Evolutionary conservation across 805 yeast genomes (phyloP).

Genomic region (Candida pseudoglaebosa): DNA sequence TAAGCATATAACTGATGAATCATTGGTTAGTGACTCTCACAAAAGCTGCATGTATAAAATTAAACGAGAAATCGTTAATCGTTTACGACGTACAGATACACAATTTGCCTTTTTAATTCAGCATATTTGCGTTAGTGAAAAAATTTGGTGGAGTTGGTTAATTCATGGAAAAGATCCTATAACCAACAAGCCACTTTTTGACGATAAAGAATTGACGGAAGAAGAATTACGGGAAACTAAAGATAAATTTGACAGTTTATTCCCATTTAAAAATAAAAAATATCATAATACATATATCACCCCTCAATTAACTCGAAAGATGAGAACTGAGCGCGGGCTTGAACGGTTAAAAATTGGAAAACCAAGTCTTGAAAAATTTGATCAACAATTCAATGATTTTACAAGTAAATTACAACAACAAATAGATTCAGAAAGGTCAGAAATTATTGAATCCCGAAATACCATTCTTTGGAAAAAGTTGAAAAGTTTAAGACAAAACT

Average conservation of each 20-base stretch:
- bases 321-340: slow-evolving; percentile 35
- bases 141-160: slow-evolving; percentile 39
- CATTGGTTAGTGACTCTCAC: slow-evolving; percentile 8
- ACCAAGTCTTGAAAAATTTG: slow-evolving; percentile 5
- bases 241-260: slow-evolving; percentile 15
- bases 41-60: slow-evolving; percentile 16
- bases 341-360: slow-evolving; percentile 12
- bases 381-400: slow-evolving; percentile 7
- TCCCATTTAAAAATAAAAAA: slow-evolving; percentile 29
- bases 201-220: slow-evolving; percentile 15
- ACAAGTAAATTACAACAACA: slow-evolving; percentile 11
- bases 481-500: slow-evolving; percentile 16
- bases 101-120: slow-evolving; percentile 25
- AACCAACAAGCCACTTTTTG: slow-evolving; percentile 26
- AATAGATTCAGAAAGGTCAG: slow-evolving; percentile 8
- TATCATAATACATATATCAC: slow-evolving; percentile 41
- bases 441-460: slow-evolving; percentile 23
- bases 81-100: slow-evolving; percentile 20
- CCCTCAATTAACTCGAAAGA: slow-evolving; percentile 38
- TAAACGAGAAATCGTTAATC: slow-evolving; percentile 22
- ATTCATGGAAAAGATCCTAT: slow-evolving; percentile 32
- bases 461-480: slow-evolving; percentile 31
- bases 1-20: slow-evolving; percentile 36
- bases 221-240: slow-evolving; percentile 18
- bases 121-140: slow-evolving; percentile 25